Percentiles rank a stretch among this genome's conserved stretches.
Conservation (phyloP, 1,284 basidiomycete species). For the Cystobasidium sp. region DNA sequence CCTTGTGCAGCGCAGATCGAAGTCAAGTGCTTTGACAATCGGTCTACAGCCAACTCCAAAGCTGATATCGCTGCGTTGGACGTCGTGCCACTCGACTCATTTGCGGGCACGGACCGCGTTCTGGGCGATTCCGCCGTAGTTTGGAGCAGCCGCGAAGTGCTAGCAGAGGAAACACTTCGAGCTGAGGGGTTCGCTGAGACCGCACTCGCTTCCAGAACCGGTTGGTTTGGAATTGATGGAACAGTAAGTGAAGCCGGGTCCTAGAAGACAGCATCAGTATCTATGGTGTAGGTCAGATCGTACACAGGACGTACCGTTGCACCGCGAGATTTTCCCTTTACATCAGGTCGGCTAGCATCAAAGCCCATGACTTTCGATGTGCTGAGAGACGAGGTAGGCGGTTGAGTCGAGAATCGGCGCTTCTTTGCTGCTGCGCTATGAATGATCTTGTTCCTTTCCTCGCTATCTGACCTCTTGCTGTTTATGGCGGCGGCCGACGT, state of each 20-base stretch:
- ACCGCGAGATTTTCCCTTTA: not conserved
- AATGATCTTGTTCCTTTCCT: not conserved
- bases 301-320: not conserved
- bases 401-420: slow-evolving; percentile 34
- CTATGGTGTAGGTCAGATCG: too few relatives aligned
- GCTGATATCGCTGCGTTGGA: too few relatives aligned
- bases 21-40: not conserved
- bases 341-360: not conserved
- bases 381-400: not conserved
- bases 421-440: slow-evolving; percentile 42
- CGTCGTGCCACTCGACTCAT: too few relatives aligned
- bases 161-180: too few relatives aligned
- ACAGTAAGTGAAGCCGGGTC: too few relatives aligned
- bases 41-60: slow-evolving; percentile 5
- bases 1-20: not conserved
- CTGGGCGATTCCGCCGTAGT: too few relatives aligned
- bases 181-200: too few relatives aligned
- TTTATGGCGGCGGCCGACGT: slow-evolving; percentile 1
- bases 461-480: slow-evolving; percentile 13
- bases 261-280: too few relatives aligned
- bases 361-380: slow-evolving; percentile 6
- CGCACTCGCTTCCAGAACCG: too few relatives aligned
- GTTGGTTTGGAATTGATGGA: too few relatives aligned
- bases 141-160: too few relatives aligned
- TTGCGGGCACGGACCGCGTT: too few relatives aligned